Percentiles rank a stretch among this genome's conserved stretches.
Conservation (phyloP, 2,329 filamentous ascomycete genomes). For the Clonostachys sp. region DNA sequence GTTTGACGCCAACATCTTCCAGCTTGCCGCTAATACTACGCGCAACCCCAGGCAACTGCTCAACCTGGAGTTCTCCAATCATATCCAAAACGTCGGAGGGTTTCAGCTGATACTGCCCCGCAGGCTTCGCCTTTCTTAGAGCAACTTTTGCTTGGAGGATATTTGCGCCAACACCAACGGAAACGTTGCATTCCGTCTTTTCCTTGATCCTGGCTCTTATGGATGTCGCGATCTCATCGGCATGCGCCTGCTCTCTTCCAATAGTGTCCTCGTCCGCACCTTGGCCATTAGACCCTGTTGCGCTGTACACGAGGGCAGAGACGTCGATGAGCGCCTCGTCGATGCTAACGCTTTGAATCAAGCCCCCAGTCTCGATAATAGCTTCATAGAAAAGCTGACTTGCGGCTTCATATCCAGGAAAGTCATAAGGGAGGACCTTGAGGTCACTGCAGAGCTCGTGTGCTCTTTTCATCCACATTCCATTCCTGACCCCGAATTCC, state of each 20-base stretch:
- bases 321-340: constrained; percentile 91
- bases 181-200: constrained; percentile 81
- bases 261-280: constrained; percentile 64
- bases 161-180: constrained; percentile 87
- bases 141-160: constrained; percentile 90
- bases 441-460: constrained; percentile 78
- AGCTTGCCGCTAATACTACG: constrained; percentile 84
- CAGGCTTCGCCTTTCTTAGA: constrained; percentile 86
- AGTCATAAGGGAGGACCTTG: constrained; percentile 92
- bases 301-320: constrained; percentile 62
- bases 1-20: constrained; percentile 77
- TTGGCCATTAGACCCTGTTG: constrained; percentile 60
- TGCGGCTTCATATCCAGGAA: constrained; percentile 88
- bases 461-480: constrained; percentile 98
- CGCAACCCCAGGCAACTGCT: constrained; percentile 86
- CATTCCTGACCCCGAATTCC: constrained; percentile 84
- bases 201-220: constrained; percentile 68
- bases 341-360: constrained; percentile 94
- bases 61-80: constrained; percentile 72
- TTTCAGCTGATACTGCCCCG: constrained; percentile 84
- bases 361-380: constrained; percentile 72
- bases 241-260: constrained; percentile 74
- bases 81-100: constrained; percentile 75
- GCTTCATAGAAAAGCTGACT: constrained; percentile 84
- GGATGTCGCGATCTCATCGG: constrained; percentile 59